Evolutionary conservation across 192 early-diverging fungal species (phyloP).

Genomic region (Endogone sp.): DNA sequence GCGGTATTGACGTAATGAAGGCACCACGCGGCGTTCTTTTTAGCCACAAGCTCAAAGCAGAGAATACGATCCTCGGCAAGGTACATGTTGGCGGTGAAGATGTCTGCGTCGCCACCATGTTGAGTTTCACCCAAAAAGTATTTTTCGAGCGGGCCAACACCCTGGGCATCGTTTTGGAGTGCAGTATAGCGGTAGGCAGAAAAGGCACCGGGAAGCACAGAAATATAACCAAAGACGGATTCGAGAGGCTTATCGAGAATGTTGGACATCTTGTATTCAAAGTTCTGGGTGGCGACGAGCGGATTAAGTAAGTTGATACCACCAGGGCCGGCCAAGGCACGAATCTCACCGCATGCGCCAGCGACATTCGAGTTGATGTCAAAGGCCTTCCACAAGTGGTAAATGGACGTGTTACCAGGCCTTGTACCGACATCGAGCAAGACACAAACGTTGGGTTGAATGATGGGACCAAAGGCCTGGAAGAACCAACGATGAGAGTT

Average conservation of each 20-base stretch:
- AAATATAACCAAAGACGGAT: slow-evolving; percentile 84
- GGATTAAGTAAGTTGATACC: slow-evolving; percentile 48
- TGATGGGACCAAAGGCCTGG: slow-evolving; percentile 55
- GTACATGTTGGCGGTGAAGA: slow-evolving; percentile 80
- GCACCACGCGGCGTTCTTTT: slow-evolving; percentile 60
- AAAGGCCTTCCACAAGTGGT: slow-evolving; percentile 65
- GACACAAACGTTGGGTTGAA: slow-evolving; percentile 58
- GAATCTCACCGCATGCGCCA: slow-evolving; percentile 66
- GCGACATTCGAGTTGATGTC: slow-evolving; percentile 55
- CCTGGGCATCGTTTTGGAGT: slow-evolving; percentile 57
- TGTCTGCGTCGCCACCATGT: slow-evolving; percentile 54
- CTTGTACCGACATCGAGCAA: slow-evolving; percentile 64
- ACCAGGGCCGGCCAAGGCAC: slow-evolving; percentile 46
- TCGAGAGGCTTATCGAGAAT: slow-evolving; percentile 70
- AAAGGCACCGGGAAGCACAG: slow-evolving; percentile 83
- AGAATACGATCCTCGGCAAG: slow-evolving; percentile 83
- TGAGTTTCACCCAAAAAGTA: slow-evolving; percentile 73
- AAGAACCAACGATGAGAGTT: slow-evolving; percentile 69
- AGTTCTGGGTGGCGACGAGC: slow-evolving; percentile 63
- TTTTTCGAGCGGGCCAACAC: slow-evolving; percentile 59
- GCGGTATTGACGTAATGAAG: slow-evolving; percentile 70
- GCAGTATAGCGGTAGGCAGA: slow-evolving; percentile 79
- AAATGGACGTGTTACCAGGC: slow-evolving; percentile 57
- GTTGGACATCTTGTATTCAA: slow-evolving; percentile 72
- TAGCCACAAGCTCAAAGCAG: slow-evolving; percentile 82